These are phyloP conservation scores for Colletotrichum sp. DNA, from an alignment of 2,329 filamentous ascomycete species.

Conservation along the genomic window DNA sequence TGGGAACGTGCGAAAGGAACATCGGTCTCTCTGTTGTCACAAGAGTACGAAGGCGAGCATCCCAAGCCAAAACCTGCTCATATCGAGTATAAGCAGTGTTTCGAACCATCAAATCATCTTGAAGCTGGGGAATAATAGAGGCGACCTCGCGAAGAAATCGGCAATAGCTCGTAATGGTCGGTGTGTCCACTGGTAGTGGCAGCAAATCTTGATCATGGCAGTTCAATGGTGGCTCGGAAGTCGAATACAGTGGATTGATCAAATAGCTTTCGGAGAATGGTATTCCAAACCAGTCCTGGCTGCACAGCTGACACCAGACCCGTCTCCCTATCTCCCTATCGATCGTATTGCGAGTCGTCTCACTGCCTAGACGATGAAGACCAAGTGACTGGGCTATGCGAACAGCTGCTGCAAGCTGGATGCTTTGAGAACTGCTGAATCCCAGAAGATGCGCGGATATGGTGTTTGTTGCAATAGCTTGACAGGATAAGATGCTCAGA, in stretches of 20 bases:
- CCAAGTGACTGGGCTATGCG: slow-evolving; percentile 53
- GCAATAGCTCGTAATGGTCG: slow-evolving; percentile 30
- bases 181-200: slow-evolving; percentile 18
- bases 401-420: slow-evolving; percentile 47
- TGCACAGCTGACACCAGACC: neutral
- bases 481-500: neutral
- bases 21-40: slow-evolving; percentile 15
- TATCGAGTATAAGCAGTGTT: slow-evolving; percentile 39
- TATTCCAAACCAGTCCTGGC: neutral
- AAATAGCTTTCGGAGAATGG: neutral
- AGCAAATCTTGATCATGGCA: slow-evolving; percentile 36
- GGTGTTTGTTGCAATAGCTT: neutral
- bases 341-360: slow-evolving; percentile 17
- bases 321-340: neutral
- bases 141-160: slow-evolving; percentile 35
- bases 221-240: slow-evolving; percentile 35
- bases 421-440: slow-evolving; percentile 50
- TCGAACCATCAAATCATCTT: slow-evolving; percentile 35
- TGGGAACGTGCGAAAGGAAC: neutral
- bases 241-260: slow-evolving; percentile 38
- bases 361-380: slow-evolving; percentile 41
- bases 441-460: slow-evolving; percentile 48
- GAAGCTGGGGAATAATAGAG: slow-evolving; percentile 34
- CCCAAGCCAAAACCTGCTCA: slow-evolving; percentile 37
- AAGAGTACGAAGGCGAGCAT: slow-evolving; percentile 36